These are phyloP conservation scores for Sugiyamaella floridensis DNA, from an alignment of 805 yeast genomes.

Conservation along the genomic window DNA sequence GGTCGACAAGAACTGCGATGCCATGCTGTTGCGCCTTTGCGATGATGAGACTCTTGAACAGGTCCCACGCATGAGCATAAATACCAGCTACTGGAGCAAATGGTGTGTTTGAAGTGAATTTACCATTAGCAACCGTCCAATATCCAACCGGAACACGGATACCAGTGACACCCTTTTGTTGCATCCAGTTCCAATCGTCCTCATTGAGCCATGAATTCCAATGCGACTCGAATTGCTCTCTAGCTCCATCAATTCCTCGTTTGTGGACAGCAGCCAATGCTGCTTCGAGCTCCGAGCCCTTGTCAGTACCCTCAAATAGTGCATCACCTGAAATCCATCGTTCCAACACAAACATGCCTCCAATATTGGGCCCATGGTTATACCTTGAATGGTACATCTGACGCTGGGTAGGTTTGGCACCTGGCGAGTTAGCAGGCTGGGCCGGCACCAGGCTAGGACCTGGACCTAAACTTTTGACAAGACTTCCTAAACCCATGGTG, in stretches of 20 bases:
- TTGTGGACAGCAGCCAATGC: constrained; percentile 43
- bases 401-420: constrained; percentile 29
- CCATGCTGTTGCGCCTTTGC: constrained; percentile 51
- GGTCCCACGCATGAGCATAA: constrained; percentile 69
- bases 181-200: constrained; percentile 76
- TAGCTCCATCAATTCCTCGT: constrained; percentile 50
- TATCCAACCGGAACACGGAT: constrained; percentile 87
- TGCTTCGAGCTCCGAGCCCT: constrained; percentile 67
- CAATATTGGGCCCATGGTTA: constrained; percentile 82
- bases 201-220: constrained; percentile 58
- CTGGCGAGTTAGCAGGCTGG: constrained; percentile 25
- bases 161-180: constrained; percentile 61
- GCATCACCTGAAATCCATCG: constrained; percentile 46
- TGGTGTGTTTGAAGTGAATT: constrained; percentile 51
- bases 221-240: constrained; percentile 47
- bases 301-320: constrained; percentile 48
- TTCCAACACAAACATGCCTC: constrained; percentile 73
- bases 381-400: constrained; percentile 30
- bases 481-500: constrained; percentile 25
- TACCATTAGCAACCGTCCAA: constrained; percentile 73
- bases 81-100: constrained; percentile 50
- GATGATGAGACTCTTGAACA: constrained; percentile 46
- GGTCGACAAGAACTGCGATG: constrained; percentile 73
- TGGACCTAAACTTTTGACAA: constrained; percentile 14
- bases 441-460: constrained; percentile 19